Evolutionary conservation across 495 filamentous ascomycete species (phyloP).

Genomic region (Cairneyella variabilis): DNA sequence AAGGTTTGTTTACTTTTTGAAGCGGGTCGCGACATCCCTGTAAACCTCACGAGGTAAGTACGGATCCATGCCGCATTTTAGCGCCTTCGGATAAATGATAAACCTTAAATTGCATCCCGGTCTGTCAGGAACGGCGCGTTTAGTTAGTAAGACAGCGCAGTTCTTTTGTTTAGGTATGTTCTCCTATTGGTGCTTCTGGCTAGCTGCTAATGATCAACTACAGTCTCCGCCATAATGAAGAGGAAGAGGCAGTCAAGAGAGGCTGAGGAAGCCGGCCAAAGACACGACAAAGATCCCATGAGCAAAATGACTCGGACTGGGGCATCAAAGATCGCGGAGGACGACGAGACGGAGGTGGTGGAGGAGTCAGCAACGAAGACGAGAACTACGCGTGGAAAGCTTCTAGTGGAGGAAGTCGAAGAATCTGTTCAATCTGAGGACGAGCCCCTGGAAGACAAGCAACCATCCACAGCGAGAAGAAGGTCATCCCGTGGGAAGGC

Average conservation of each 20-base stretch:
- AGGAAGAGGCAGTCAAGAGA: slow-evolving; percentile 10
- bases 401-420: not conserved
- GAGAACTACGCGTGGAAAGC: not conserved
- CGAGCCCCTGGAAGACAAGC: not conserved
- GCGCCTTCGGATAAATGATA: slow-evolving; percentile 15
- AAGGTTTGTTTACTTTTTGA: slow-evolving; percentile 20
- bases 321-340: not conserved
- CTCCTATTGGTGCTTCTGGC: not conserved
- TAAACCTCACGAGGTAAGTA: slow-evolving; percentile 7
- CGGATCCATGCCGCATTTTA: slow-evolving; percentile 12
- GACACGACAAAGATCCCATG: not conserved
- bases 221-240: slow-evolving; percentile 16
- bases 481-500: not conserved
- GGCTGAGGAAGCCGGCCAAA: not conserved
- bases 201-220: not conserved
- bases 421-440: not conserved
- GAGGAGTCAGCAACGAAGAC: not conserved
- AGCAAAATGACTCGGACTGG: slow-evolving; percentile 10
- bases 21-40: slow-evolving; percentile 10
- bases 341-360: not conserved
- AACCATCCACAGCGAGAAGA: too few species aligned
- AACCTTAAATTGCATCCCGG: slow-evolving; percentile 14
- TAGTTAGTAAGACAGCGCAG: not conserved
- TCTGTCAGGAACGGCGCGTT: not conserved
- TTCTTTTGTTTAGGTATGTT: not conserved